Conservation (phyloP, 441 rosid species). For the Flueggea neowawraea region DNA sequence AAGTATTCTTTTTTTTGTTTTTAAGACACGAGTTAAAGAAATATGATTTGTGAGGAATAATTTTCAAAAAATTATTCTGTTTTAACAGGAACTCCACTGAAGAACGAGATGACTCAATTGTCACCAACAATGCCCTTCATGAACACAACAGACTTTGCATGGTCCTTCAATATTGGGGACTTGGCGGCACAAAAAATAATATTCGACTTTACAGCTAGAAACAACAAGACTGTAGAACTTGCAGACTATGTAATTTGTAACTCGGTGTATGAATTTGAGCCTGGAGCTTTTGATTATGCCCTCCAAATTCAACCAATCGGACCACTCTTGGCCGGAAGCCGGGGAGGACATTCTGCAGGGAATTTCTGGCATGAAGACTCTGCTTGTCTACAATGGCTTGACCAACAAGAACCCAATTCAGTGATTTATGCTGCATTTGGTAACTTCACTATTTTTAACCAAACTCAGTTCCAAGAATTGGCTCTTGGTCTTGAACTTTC, state of each 20-base stretch:
- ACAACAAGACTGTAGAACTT: neutral
- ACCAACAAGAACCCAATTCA: slow-evolving; percentile 40
- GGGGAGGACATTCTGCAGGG: slow-evolving; percentile 20
- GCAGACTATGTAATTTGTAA: slow-evolving; percentile 49
- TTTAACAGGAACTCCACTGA: slow-evolving; percentile 34
- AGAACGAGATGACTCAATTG: slow-evolving; percentile 24
- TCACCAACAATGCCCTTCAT: slow-evolving; percentile 45
- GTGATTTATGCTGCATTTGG: slow-evolving; percentile 70
- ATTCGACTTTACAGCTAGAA: slow-evolving; percentile 24
- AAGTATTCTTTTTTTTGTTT: too few relatives aligned
- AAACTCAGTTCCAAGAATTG: slow-evolving; percentile 44
- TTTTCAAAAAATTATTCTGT: too few relatives aligned
- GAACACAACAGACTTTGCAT: slow-evolving; percentile 34
- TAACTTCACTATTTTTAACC: slow-evolving; percentile 32
- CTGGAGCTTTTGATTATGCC: slow-evolving; percentile 27
- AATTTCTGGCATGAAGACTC: slow-evolving; percentile 47
- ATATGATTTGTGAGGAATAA: too few relatives aligned
- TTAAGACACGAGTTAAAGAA: too few relatives aligned
- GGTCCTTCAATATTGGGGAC: slow-evolving; percentile 32
- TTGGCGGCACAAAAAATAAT: slow-evolving; percentile 28
- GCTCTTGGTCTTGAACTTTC: slow-evolving; percentile 52
- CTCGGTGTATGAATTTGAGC: slow-evolving; percentile 47
- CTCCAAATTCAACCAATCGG: slow-evolving; percentile 36
- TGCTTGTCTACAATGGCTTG: slow-evolving; percentile 52
- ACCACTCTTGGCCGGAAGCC: slow-evolving; percentile 30